phyloP scores from a whole-genome alignment of 306 rosid species.

The Hippophae gyantsensis region DNA sequence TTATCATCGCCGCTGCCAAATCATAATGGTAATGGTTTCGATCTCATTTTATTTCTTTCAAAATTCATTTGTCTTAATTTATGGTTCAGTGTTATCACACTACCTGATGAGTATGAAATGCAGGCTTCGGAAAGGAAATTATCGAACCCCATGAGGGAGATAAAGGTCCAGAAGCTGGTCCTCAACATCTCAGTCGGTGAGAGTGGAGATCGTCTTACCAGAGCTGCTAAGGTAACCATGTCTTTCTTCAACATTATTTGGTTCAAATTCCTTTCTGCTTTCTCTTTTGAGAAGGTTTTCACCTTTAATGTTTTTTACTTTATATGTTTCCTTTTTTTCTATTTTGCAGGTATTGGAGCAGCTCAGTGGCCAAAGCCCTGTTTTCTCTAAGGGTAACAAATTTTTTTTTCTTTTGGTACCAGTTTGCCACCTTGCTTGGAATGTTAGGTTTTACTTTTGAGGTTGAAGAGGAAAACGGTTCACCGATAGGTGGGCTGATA shows the following conservation, averaged over 20 bases:
- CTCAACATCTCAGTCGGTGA: constrained; percentile 80
- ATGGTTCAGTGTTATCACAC: too few species aligned
- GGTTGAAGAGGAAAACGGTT: too few species aligned
- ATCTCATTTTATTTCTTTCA: too few species aligned
- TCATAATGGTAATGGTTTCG: too few species aligned
- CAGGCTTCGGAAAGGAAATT: constrained; percentile 72
- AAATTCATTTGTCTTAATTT: too few species aligned
- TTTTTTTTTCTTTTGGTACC: too few species aligned
- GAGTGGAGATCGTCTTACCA: constrained; percentile 79
- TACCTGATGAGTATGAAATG: too few species aligned
- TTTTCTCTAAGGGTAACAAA: constrained; percentile 43
- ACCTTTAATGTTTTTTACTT: not conserved
- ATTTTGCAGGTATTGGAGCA: constrained; percentile 56
- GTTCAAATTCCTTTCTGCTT: too few species aligned
- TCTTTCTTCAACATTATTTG: not conserved
- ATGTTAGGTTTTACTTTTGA: too few species aligned
- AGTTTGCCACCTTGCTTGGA: too few species aligned
- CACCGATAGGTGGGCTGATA: too few species aligned
- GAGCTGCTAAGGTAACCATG: constrained; percentile 56
- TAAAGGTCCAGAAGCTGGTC: constrained; percentile 69
- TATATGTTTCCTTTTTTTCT: not conserved
- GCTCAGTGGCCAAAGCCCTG: constrained; percentile 69
- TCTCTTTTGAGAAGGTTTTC: not conserved
- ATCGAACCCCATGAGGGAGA: constrained; percentile 71
- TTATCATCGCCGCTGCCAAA: too few species aligned